These are phyloP conservation scores for Tulasnella sp. DNA, from an alignment of 768 basidiomycete species.

Conservation along the genomic window DNA sequence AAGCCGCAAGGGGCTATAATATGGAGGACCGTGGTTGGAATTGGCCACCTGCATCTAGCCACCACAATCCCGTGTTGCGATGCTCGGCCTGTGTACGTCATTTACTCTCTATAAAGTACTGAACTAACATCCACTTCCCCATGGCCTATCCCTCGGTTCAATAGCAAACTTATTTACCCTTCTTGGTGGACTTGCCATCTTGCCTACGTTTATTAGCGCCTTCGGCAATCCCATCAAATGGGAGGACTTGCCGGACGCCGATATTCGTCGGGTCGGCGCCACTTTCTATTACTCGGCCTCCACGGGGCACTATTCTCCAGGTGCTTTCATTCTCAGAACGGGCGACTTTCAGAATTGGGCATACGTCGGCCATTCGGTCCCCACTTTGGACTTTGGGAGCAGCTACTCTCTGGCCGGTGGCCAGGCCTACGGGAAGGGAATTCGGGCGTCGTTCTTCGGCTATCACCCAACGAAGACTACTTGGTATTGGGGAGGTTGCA, in stretches of 20 bases:
- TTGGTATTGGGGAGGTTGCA: constrained; percentile 31
- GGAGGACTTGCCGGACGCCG: background rate
- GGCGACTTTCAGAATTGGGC: constrained; percentile 22
- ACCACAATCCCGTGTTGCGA: too few relatives aligned
- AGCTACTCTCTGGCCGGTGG: background rate
- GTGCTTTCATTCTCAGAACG: background rate
- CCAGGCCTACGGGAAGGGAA: constrained; percentile 27
- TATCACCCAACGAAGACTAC: background rate
- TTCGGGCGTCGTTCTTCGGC: constrained; percentile 33
- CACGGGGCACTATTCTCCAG: background rate
- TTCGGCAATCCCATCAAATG: background rate
- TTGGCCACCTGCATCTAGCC: too few relatives aligned
- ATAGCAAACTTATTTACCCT: background rate
- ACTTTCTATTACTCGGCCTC: background rate
- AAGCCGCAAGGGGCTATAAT: background rate
- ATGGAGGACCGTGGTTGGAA: background rate
- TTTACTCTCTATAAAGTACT: background rate
- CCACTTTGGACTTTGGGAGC: constrained; percentile 31
- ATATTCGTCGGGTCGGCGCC: background rate
- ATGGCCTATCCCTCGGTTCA: background rate
- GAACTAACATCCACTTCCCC: too few relatives aligned
- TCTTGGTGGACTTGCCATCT: background rate
- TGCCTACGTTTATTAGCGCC: background rate
- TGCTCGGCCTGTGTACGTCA: background rate
- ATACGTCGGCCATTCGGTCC: constrained; percentile 23